Evolutionary conservation across 2,329 filamentous ascomycete genomes (phyloP), one percentile per base, ranked within the genome.

Genomic region (Aspergillus brasiliensis): DNA sequence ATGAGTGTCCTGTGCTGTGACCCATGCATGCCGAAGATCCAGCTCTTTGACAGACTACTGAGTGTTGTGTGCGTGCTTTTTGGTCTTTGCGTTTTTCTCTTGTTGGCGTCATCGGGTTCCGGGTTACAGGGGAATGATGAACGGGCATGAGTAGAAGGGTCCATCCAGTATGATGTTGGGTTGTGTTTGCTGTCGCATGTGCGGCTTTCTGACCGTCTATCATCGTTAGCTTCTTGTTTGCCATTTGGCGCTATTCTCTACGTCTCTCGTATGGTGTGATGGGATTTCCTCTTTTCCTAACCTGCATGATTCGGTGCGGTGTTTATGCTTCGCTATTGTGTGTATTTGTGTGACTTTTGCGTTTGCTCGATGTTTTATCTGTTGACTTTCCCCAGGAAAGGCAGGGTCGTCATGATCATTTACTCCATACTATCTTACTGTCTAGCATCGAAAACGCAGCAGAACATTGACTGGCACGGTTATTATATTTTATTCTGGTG

Each of bases 221-320:
- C 8, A 51, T 46, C 10, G 55, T 55, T 31, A 15, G 23, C 11
- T 31, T n/a, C n/a, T 10, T 49, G 8, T 49, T 10, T n/a, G n/a
- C 38, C 46, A 27, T 31, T 31, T 13, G 46, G 46, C 46, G 46
- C 46, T 27, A 8, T 28, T 28, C 13, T 17, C 46, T 49, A 17
- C 25, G n/a, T 49, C 25, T 28, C 25, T 49, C 46, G 15, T 17
- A 31, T 17, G 46, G 19, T 58, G 51, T 56, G 49, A 47, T 47
- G 37, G 53, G 49, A 31, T 37, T 25, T 61, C 6, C 17, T 55
- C 19, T 48, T 40, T 58, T 27, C 23, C n/a, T 38, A 48, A 48
- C 40, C 34, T 59, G 60, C 56, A 62, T 62, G 51, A 58, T 51
- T 31, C 48, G 59, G 59, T 59, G 60, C 48, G 40, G 42, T 59